These are phyloP conservation scores for Isochrysis galbana DNA, from an alignment of 78 protist genomes.

Conservation along the genomic window DNA sequence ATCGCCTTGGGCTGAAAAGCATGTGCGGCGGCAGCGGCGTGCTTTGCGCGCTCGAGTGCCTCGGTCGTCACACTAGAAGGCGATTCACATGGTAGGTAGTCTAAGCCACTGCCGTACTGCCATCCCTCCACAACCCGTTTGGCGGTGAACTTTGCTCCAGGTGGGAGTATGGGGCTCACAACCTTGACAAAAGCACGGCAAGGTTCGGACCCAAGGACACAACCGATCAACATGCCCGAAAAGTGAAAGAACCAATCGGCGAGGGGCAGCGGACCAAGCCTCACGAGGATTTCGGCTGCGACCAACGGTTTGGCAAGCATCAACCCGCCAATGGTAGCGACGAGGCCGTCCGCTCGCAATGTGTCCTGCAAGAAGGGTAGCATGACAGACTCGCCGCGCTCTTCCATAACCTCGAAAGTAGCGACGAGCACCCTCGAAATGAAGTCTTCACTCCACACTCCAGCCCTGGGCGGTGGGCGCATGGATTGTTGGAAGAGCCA, in stretches of 20 bases:
- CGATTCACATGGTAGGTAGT: neutral
- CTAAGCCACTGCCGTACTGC: neutral
- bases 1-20: too few species aligned
- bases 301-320: neutral
- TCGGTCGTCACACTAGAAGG: neutral
- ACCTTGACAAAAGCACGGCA: neutral
- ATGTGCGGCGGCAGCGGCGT: neutral
- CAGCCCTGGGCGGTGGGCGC: neutral
- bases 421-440: neutral
- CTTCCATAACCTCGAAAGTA: neutral
- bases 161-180: neutral
- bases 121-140: neutral
- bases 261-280: neutral
- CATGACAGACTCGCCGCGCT: neutral
- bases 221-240: neutral
- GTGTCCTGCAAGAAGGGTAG: neutral
- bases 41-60: neutral
- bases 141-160: neutral
- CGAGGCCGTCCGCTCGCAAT: neutral
- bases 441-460: neutral
- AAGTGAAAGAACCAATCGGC: constrained; percentile 16
- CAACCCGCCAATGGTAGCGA: neutral
- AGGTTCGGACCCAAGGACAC: neutral
- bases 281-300: neutral
- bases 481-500: constrained; percentile 18